These are phyloP conservation scores for Salix exigua DNA, from an alignment of 345 rosid genomes.

Conservation along the genomic window DNA sequence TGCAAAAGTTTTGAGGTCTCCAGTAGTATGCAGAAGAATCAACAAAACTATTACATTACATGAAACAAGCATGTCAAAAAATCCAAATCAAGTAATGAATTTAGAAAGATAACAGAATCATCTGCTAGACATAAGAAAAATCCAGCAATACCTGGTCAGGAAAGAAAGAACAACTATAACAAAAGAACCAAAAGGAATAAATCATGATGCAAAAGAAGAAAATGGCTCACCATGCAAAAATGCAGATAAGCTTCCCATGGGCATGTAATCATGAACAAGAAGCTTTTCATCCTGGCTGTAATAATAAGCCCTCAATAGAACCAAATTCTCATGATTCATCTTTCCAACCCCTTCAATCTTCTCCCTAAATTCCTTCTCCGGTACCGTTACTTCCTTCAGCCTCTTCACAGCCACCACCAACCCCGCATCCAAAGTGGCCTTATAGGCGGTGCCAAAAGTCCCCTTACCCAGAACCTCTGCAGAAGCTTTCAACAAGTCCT, in stretches of 20 bases:
- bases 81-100: background rate
- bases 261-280: slow-evolving; percentile 45
- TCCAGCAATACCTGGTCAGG: background rate
- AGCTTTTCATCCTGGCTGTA: slow-evolving; percentile 43
- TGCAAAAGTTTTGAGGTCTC: background rate
- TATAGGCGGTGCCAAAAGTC: slow-evolving; percentile 50
- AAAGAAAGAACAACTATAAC: background rate
- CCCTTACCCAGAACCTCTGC: slow-evolving; percentile 54
- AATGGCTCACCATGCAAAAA: slow-evolving; percentile 39
- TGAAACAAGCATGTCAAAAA: background rate
- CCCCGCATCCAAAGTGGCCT: slow-evolving; percentile 38
- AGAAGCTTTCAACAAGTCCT: slow-evolving; percentile 45
- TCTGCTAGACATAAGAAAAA: background rate
- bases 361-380: slow-evolving; percentile 38
- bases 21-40: background rate
- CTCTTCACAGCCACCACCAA: slow-evolving; percentile 43
- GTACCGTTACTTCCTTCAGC: slow-evolving; percentile 36
- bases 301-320: slow-evolving; percentile 38
- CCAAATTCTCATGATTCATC: slow-evolving; percentile 42
- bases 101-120: background rate
- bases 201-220: background rate
- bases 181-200: background rate
- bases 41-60: background rate
- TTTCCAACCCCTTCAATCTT: slow-evolving; percentile 40
- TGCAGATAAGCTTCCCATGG: slow-evolving; percentile 46